Evolutionary conservation across 2,329 filamentous ascomycete genomes (phyloP).

Genomic region (Cytospora paraplurivora): DNA sequence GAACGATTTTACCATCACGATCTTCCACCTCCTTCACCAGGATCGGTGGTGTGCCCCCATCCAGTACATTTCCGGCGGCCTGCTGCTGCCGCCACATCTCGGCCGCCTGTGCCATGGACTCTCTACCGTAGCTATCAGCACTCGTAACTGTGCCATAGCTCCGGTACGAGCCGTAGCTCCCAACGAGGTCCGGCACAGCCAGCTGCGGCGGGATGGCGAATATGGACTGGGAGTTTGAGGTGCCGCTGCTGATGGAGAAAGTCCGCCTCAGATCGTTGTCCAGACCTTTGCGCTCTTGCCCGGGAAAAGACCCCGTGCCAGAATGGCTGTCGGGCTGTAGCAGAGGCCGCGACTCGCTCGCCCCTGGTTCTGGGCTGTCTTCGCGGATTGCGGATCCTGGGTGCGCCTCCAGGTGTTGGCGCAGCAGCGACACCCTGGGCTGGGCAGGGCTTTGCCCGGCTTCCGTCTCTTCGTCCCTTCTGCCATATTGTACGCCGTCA

Average conservation of each 20-base stretch:
- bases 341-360: constrained; percentile 29
- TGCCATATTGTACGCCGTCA: constrained; percentile 44
- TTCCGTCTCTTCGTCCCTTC: constrained; percentile 42
- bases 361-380: constrained; percentile 34
- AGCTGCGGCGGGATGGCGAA: constrained; percentile 63
- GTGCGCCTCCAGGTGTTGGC: constrained; percentile 53
- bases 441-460: constrained; percentile 31
- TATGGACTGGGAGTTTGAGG: constrained; percentile 47
- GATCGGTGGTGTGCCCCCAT: constrained; percentile 70
- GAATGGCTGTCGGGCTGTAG: constrained; percentile 30
- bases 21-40: constrained; percentile 89
- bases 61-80: constrained; percentile 47
- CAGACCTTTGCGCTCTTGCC: constrained; percentile 52
- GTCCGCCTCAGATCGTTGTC: constrained; percentile 46
- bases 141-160: constrained; percentile 58
- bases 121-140: constrained; percentile 38
- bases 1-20: constrained; percentile 74
- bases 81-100: constrained; percentile 58
- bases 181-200: constrained; percentile 68
- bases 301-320: constrained; percentile 37
- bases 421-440: constrained; percentile 49
- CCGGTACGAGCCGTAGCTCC: constrained; percentile 65
- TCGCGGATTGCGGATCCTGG: constrained; percentile 36
- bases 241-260: constrained; percentile 37
- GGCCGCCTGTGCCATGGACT: constrained; percentile 54